phyloP scores from a whole-genome alignment of 805 yeast genomes.

The Hanseniaspora vineae region DNA sequence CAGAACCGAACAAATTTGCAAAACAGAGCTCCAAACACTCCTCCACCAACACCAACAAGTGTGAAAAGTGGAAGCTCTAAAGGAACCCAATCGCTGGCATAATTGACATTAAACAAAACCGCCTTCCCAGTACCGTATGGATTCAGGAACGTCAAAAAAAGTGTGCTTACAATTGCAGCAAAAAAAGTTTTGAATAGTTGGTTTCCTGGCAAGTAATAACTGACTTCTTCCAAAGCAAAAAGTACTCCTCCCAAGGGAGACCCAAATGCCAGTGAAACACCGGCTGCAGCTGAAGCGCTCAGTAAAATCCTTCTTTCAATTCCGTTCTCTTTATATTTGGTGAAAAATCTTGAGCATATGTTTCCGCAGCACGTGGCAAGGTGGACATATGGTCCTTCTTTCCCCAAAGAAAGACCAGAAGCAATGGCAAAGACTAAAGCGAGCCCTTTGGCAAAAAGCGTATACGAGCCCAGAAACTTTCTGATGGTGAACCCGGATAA shows the following conservation, averaged over 20 bases:
- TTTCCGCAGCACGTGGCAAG: slow-evolving; percentile 48
- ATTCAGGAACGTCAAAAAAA: slow-evolving; percentile 38
- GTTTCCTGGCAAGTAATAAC: slow-evolving; percentile 40
- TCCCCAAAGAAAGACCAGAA: slow-evolving; percentile 44
- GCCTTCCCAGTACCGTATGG: slow-evolving; percentile 51
- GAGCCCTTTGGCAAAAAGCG: slow-evolving; percentile 34
- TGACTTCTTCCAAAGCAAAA: slow-evolving; percentile 44
- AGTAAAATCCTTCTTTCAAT: slow-evolving; percentile 38
- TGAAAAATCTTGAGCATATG: slow-evolving; percentile 33
- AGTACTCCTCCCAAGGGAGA: slow-evolving; percentile 48
- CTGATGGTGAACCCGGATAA: slow-evolving; percentile 46
- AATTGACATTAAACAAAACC: slow-evolving; percentile 39
- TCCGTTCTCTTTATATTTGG: slow-evolving; percentile 34
- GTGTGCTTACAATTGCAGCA: slow-evolving; percentile 41
- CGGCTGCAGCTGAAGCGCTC: slow-evolving; percentile 45
- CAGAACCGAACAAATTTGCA: slow-evolving; percentile 32
- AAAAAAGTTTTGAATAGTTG: slow-evolving; percentile 42
- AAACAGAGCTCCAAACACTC: slow-evolving; percentile 38
- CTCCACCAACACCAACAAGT: slow-evolving; percentile 39
- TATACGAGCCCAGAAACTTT: slow-evolving; percentile 37
- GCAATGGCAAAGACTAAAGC: slow-evolving; percentile 42
- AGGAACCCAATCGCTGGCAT: slow-evolving; percentile 39
- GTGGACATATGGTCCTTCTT: slow-evolving; percentile 53
- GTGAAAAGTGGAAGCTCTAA: slow-evolving; percentile 34
- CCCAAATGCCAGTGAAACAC: slow-evolving; percentile 50